A percentile compares a stretch with the other conserved stretches of the same genome.
phyloP scores from a whole-genome alignment of 2,329 filamentous ascomycete genomes.

The Alternaria incomplexa region DNA sequence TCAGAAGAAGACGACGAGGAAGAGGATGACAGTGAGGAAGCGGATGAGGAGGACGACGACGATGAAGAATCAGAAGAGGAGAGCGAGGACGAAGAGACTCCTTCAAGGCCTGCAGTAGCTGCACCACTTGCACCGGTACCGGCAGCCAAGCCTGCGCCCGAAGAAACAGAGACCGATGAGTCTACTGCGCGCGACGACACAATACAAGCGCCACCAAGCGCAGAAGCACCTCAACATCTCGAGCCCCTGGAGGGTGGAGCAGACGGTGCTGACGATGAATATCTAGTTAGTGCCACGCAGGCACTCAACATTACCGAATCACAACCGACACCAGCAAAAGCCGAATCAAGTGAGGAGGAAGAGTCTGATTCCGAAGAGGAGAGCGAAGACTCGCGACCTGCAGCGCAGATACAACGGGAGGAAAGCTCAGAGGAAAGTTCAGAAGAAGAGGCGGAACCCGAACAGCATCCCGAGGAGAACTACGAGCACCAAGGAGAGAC shows the following conservation, averaged over 20 bases:
- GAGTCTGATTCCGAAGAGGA: slow-evolving; percentile 29
- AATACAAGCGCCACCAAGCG: slow-evolving; percentile 36
- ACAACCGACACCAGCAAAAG: background rate
- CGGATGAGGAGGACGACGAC: slow-evolving; percentile 11
- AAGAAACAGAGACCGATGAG: slow-evolving; percentile 2
- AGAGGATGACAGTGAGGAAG: slow-evolving; percentile 17
- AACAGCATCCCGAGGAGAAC: slow-evolving; percentile 37
- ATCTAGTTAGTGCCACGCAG: slow-evolving; percentile 22
- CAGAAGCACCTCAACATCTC: slow-evolving; percentile 9
- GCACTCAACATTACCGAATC: slow-evolving; percentile 19
- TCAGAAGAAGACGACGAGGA: slow-evolving; percentile 29
- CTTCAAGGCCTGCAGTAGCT: slow-evolving; percentile 7
- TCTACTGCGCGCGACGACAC: slow-evolving; percentile 38
- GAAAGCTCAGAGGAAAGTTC: slow-evolving; percentile 43
- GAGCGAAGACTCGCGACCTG: slow-evolving; percentile 40
- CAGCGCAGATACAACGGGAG: slow-evolving; percentile 25
- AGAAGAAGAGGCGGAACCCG: slow-evolving; percentile 13
- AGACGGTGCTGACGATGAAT: slow-evolving; percentile 15
- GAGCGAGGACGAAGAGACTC: slow-evolving; percentile 8
- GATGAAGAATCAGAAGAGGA: slow-evolving; percentile 17
- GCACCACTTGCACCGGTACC: slow-evolving; percentile 1
- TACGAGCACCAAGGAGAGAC: slow-evolving; percentile 57
- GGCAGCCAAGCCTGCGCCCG: slow-evolving; percentile 7
- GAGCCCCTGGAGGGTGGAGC: slow-evolving; percentile 8
- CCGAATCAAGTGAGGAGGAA: slow-evolving; percentile 20